Base-by-base conservation (phyloP, 2,329 filamentous ascomycete species). In the Diaporthe ampelina region DNA sequence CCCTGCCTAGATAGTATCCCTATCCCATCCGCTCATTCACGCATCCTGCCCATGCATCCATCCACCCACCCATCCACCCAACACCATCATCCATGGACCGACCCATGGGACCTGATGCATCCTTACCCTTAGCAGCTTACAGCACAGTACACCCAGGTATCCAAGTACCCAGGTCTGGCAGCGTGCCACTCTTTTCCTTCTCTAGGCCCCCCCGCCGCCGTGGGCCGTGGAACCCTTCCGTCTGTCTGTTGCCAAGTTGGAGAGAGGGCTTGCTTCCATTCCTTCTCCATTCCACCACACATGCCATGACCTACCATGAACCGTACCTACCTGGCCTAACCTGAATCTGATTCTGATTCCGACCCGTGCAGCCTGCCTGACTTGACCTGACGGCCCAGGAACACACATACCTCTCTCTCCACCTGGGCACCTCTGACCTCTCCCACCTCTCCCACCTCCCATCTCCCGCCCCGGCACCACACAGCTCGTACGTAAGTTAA, bases 261-360 rank as follows among this genome's bases (percentile, higher is more conserved):
- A 37, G 45, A 37, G 63, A 68, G 63, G 63, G 48, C 63, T 68
- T 54, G 45, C 48, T 68, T 68, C 48, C 45, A 54, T 54, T 68
- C 63, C 63, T 68, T 68, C 63, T 26, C 32, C 63, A 68, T 68
- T 68, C 63, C 63, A 54, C 63, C 48, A 52, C 37, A 40, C 21
- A 58, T 35, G 32, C 56, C 54, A 35, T 35, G 54, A 35, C 54
- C 21, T 50, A 21, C 54, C 54, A 37, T 58, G 35, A 58, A 58
- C 63, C 63, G 32, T 67, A 37, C 45, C 63, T 37, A 67, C 63
- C 63, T 26, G 52, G 24, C 45, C 63, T 68, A 68, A 68, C 63
- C 63, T 37, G 63, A 68, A 68, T 54, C 63, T 65, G 61, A 35
- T 35, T 65, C 43, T 54, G 63, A 54, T 40, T 37, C 63, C 63